Evolutionary conservation across 2,329 filamentous ascomycete genomes (phyloP).

Genomic region (Aspergillus caelatus): DNA sequence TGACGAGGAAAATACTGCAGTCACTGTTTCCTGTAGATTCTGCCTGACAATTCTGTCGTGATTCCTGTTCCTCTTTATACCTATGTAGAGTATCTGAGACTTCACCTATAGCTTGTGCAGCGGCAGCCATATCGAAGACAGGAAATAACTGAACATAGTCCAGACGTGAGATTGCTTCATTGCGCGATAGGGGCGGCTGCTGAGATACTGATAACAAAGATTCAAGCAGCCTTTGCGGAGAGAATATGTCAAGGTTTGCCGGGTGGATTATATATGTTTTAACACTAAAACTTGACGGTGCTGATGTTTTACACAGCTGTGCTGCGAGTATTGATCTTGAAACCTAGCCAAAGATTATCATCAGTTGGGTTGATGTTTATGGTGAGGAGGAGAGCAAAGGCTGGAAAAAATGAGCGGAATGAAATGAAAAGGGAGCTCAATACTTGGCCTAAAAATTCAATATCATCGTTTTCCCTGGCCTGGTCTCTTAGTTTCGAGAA

Average conservation of each 20-base stretch:
- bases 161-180: conserved; percentile 34
- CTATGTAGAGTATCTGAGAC: conserved; percentile 31
- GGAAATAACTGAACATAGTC: conserved; percentile 39
- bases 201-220: conserved; percentile 24
- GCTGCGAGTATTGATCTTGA: not conserved
- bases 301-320: conserved; percentile 7
- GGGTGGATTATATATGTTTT: conserved; percentile 41
- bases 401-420: not conserved
- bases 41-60: not conserved
- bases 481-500: conserved; percentile 33
- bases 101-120: conserved; percentile 34
- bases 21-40: not conserved
- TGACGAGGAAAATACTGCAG: conserved; percentile 28
- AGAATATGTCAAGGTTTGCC: conserved; percentile 31
- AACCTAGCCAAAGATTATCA: not conserved
- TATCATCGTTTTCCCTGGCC: conserved; percentile 26
- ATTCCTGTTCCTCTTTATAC: conserved; percentile 18
- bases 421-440: not conserved
- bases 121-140: conserved; percentile 33
- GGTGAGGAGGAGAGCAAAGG: not conserved
- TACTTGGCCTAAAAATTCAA: conserved; percentile 37
- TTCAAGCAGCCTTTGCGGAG: conserved; percentile 33
- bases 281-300: conserved; percentile 1
- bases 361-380: not conserved
- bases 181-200: conserved; percentile 21